Evolutionary conservation across 306 rosid genomes (phyloP), one percentile per base, ranked within the genome.

Genomic region (Fragaria nilgerrensis): DNA sequence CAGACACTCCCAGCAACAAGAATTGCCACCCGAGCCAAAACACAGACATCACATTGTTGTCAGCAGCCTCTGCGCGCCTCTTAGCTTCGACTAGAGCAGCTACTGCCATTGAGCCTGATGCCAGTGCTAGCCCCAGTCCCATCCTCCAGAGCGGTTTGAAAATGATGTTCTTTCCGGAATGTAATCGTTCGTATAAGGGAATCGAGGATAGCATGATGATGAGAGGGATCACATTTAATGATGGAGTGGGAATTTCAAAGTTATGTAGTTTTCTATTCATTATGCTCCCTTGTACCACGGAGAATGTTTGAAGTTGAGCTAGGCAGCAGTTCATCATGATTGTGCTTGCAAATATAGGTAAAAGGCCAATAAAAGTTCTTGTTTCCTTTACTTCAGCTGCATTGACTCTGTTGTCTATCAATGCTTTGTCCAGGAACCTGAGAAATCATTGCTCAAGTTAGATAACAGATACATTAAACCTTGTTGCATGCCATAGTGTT

Each of bases 11-110:
- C 13, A 83, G 58, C n/a, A 83, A 23, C 15, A 71, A 45, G 68
- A 70, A 87, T 23, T 82, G 85, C 73, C 68, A 77, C 0, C 27
- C 36, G 9, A 87, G 70, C 86, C 86, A 87, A 45, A 87, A 84
- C 15, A 87, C 68, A 7, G 85, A 84, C 5, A 80, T 53, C 27
- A 29, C 73, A 20, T 50, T 82, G 37, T 75, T 66, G 2, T 77
- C 70, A 2, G 82, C 79, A 5, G 52, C 80, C 73, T 72, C 44
- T 8, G 68, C 22, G 0, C 82, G 81, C 20, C 90, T 67, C 78
- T 72, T 82, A 1, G 67, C 48, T 82, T 87, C 90, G 19, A 82
- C 70, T 5, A 72, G 1, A 61, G 85, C 79, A 13, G 85, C 88
- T 47, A 63, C 76, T 3, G 82, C 86, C 84, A 80, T 80, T 6